Conservation (phyloP, 2,329 filamentous ascomycete genomes). For the Microascus cirrosus region DNA sequence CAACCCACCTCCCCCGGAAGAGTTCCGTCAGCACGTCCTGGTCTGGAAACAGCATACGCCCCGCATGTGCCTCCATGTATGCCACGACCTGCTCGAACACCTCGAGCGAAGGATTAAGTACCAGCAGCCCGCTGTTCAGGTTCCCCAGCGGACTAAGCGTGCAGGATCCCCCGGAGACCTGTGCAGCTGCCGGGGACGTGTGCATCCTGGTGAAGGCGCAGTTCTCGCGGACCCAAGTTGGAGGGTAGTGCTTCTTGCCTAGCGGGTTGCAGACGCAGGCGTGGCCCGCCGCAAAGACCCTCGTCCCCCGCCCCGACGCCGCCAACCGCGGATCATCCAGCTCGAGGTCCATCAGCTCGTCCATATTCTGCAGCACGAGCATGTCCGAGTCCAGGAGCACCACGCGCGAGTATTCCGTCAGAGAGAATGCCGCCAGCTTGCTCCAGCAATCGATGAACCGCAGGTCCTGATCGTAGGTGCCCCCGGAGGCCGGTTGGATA, state of each 20-base stretch:
- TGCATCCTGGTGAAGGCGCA: slow-evolving; percentile 50
- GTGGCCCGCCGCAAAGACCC: slow-evolving; percentile 73
- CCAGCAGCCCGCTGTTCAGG: slow-evolving; percentile 41
- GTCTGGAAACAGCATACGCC: slow-evolving; percentile 43
- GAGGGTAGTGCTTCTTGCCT: slow-evolving; percentile 66
- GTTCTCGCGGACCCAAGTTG: slow-evolving; percentile 49
- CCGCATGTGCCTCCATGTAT: slow-evolving; percentile 35
- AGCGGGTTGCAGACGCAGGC: slow-evolving; percentile 82
- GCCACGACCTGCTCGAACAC: slow-evolving; percentile 38
- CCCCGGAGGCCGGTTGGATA: slow-evolving; percentile 54
- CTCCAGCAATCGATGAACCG: slow-evolving; percentile 88
- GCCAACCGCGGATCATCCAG: slow-evolving; percentile 39
- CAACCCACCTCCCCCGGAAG: slow-evolving; percentile 43
- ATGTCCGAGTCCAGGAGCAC: slow-evolving; percentile 85
- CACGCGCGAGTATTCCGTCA: slow-evolving; percentile 66
- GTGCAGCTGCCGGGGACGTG: slow-evolving; percentile 30
- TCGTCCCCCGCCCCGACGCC: slow-evolving; percentile 26
- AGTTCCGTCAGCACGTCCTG: slow-evolving; percentile 46
- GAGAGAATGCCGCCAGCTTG: slow-evolving; percentile 69
- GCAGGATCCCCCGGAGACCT: slow-evolving; percentile 32
- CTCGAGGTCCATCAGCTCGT: slow-evolving; percentile 77
- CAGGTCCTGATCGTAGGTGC: slow-evolving; percentile 63
- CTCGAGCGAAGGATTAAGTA: slow-evolving; percentile 37
- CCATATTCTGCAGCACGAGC: slow-evolving; percentile 76
- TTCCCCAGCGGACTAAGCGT: slow-evolving; percentile 33